Conservation (phyloP, 768 basidiomycete genomes). For the Imleria badia region DNA sequence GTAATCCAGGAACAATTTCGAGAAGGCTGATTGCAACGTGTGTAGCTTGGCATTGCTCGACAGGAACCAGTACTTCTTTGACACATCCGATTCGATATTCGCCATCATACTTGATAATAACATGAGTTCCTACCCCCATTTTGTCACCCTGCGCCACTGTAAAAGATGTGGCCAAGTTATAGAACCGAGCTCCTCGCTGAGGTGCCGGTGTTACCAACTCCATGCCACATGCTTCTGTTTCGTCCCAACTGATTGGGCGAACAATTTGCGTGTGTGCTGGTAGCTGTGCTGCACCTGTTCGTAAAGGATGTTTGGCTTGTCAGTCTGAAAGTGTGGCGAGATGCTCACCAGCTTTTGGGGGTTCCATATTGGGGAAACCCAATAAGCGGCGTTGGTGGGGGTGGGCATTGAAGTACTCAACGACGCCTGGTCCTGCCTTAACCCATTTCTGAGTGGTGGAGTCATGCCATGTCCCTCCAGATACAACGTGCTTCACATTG, state of each 20-base stretch:
- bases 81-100: neutral
- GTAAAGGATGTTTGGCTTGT: too few relatives aligned
- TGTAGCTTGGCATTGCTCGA: neutral
- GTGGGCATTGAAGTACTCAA: neutral
- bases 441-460: neutral
- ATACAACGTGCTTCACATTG: slow-evolving; percentile 13
- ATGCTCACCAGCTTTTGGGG: neutral
- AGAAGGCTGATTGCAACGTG: neutral
- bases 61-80: neutral
- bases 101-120: neutral
- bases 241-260: neutral
- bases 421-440: neutral
- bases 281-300: neutral
- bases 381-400: neutral
- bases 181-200: too few relatives aligned
- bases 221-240: too few relatives aligned
- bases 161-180: neutral
- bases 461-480: slow-evolving; percentile 15
- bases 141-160: neutral
- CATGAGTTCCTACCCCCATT: neutral
- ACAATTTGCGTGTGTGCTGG: neutral
- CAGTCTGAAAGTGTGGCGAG: too few relatives aligned
- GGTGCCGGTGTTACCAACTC: too few relatives aligned
- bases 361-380: neutral
- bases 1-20: neutral